A percentile compares a stretch with the other conserved stretches of the same genome.
Conservation (phyloP, 257 asterid species). For the Jacaranda copaia region DNA sequence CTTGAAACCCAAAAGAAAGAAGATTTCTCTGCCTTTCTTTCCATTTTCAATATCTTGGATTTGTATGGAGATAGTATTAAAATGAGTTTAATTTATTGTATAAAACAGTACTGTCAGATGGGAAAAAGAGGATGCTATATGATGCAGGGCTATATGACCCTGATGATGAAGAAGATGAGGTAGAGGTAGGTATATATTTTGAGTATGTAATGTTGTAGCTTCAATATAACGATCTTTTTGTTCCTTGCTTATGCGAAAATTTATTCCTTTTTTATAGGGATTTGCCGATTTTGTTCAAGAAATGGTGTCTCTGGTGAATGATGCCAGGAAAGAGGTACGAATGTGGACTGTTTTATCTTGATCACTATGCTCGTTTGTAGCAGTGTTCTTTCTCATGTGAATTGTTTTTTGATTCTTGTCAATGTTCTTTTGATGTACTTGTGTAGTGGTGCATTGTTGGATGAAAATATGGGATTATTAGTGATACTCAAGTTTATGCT, state of each 20-base stretch:
- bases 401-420: not conserved
- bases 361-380: not conserved
- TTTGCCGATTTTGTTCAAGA: slow-evolving; percentile 80
- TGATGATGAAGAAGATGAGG: slow-evolving; percentile 69
- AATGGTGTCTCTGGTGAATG: slow-evolving; percentile 71
- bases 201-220: not conserved
- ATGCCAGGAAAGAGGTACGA: slow-evolving; percentile 70
- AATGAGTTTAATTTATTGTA: not conserved
- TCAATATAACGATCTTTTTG: not conserved
- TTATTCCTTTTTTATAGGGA: slow-evolving; percentile 48
- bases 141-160: slow-evolving; percentile 75
- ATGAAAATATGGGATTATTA: no score
- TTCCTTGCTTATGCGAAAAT: not conserved
- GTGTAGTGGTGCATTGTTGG: no score
- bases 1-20: not conserved
- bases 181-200: slow-evolving; percentile 45
- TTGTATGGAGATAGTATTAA: not conserved
- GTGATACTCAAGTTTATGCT: no score
- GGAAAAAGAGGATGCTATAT: slow-evolving; percentile 65
- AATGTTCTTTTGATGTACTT: not conserved
- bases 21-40: not conserved
- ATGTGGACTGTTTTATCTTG: not conserved
- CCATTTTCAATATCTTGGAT: not conserved
- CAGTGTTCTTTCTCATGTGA: not conserved
- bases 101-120: slow-evolving; percentile 76